Evolutionary conservation across 345 rosid genomes (phyloP).

Genomic region (Aquilaria malaccensis): DNA sequence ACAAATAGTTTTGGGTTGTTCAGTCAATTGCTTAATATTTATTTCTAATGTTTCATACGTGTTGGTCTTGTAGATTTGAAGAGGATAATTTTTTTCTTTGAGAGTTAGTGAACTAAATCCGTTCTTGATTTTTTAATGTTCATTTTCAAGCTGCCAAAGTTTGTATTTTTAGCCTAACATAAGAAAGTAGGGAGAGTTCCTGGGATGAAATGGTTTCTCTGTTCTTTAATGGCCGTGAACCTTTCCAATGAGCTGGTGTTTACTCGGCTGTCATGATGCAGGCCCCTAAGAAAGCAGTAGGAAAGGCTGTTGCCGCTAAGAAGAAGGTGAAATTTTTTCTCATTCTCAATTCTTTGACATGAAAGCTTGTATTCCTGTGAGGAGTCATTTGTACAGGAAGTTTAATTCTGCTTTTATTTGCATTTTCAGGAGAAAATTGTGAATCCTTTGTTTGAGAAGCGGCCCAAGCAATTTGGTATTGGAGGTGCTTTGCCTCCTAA

Average conservation of each 20-base stretch:
- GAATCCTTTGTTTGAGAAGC: slow-evolving; percentile 47
- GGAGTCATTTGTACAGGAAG: neutral
- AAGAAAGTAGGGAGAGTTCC: too few relatives aligned
- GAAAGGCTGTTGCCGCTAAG: slow-evolving; percentile 20
- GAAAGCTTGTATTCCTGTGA: neutral
- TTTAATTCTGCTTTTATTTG: neutral
- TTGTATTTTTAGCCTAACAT: too few relatives aligned
- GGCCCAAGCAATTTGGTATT: slow-evolving; percentile 53
- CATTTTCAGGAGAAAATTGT: slow-evolving; percentile 34
- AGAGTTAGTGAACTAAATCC: too few relatives aligned
- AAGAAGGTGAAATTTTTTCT: slow-evolving; percentile 16
- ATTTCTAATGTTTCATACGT: too few relatives aligned
- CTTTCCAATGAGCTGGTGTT: neutral
- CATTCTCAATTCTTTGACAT: neutral
- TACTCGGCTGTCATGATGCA: slow-evolving; percentile 1
- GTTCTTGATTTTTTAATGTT: too few relatives aligned
- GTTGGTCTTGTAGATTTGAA: too few relatives aligned
- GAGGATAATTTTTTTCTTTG: too few relatives aligned
- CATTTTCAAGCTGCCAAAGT: too few relatives aligned
- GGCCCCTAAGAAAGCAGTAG: slow-evolving; percentile 26
- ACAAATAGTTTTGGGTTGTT: too few relatives aligned
- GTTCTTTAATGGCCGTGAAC: too few relatives aligned
- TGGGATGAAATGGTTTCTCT: too few relatives aligned
- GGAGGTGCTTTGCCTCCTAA: slow-evolving; percentile 54
- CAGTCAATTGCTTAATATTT: too few relatives aligned